Evolutionary conservation across 192 early-diverging fungal species (phyloP), one percentile per base, ranked within the genome.

Genomic region (Kickxella alabastrina): DNA sequence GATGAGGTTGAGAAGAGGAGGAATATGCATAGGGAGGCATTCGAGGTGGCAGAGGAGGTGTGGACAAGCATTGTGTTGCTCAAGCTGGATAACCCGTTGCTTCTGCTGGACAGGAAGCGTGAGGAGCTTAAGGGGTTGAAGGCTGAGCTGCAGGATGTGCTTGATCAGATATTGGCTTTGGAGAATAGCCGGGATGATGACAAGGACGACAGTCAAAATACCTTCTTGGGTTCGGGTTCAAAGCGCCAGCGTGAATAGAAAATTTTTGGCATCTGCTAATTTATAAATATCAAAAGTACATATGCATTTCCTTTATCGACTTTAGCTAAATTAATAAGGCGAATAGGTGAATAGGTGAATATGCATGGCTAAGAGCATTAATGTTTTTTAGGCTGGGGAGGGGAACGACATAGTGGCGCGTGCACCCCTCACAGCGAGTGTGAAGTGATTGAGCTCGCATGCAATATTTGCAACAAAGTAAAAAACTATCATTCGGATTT

Each of bases 61-160:
- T 95, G 90, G 89, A 54, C 15, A 10, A 57, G 51, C 6, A 90
- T 95, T 51, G 84, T 81, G 24, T 54, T 95, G 19, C 88, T 88
- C 8, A 76, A 78, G 36, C 74, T 70, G 9, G 87, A 90, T 35
- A 88, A 84, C 57, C 85, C 87, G 35, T 49, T 57, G 49, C 13
- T 71, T 69, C 69, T 86, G 22, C 59, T 88, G 47, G 80, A 88
- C 32, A 61, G 65, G 35, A 87, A 87, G 62, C 59, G 71, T 15
- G 69, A 72, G 59, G 85, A 87, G 57, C 65, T 87, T 17, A 75
- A 72, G 29, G 69, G 57, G 5, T 55, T 87, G n/a, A 68, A 68
- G 49, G 35, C 66, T 17, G 83, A 89, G 60, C 56, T 91, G 15
- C 68, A 80, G 48, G 63, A 73, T 18, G 81, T 89, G 22, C 71